Evolutionary conservation across 1,284 basidiomycete species (phyloP).

Genomic region (Fomitopsis pinicola): DNA sequence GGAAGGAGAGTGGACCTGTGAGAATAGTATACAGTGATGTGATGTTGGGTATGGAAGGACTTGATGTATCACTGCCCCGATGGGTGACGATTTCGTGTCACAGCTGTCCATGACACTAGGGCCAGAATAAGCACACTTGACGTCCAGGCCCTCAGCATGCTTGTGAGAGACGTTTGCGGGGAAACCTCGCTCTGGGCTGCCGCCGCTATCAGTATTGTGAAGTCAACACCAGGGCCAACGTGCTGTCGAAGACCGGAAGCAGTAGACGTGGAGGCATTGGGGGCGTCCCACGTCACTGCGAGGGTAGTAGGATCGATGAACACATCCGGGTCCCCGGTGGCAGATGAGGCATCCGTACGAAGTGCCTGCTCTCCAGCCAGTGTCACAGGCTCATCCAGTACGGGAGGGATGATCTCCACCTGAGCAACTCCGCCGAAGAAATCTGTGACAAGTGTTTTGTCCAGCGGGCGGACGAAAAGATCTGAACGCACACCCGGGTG

Average conservation of each 20-base stretch:
- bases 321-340: not conserved
- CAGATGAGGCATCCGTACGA: not conserved
- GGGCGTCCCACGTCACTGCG: not conserved
- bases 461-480: conserved; percentile 70
- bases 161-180: conserved; percentile 1
- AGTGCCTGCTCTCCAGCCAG: not conserved
- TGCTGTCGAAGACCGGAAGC: not conserved
- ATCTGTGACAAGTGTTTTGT: conserved; percentile 82
- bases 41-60: not conserved
- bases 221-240: not conserved
- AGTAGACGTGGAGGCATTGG: not conserved
- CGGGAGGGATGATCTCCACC: conserved; percentile 55
- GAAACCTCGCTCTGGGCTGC: not conserved
- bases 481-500: conserved; percentile 85
- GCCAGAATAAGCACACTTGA: conserved; percentile 29
- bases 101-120: conserved; percentile 32
- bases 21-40: not conserved
- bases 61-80: not conserved
- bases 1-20: conserved; percentile 11
- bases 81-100: not conserved
- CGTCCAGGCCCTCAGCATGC: conserved; percentile 31
- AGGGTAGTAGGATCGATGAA: not conserved
- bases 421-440: conserved; percentile 93
- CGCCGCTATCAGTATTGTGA: not conserved
- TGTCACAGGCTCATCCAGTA: not conserved